Evolutionary conservation across 129 eudicot genomes (phyloP), one percentile per base, ranked within the genome.

Genomic region (Smallanthus sonchifolius): DNA sequence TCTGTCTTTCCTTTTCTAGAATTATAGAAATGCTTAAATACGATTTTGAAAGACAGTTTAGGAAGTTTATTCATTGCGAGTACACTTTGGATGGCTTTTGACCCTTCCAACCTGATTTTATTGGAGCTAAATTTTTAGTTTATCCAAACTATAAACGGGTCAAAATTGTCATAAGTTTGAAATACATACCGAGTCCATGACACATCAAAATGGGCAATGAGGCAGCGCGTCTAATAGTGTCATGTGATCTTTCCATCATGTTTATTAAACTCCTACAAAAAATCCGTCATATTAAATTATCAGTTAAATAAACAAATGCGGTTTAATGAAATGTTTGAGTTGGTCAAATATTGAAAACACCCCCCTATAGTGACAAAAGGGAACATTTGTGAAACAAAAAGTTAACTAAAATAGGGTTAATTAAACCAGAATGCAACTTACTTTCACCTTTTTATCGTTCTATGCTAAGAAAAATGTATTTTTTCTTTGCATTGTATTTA

Each of bases 151-250:
- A 36, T 36, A 5, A 51, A 70, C 5, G 35, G 49, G 74, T 69
- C 37, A 10, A 38, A 72, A 72, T 4, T 39, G 32, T 6, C 38
- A 49, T 36, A 72, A 34, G 69, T 54, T 72, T 65, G 14, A 45
- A 32, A 11, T 43, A 73, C 96, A 15, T 87, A 91, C 99, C 70
- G 11, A 38, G 69, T 71, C 99, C 99, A 82, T 95, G 99, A 66
- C 97, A 91, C 2, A 91, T 83, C 75, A 91, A 82, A 80, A 95
- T 89, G 24, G 96, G 99, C 86, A 95, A 77, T 37, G 86, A 84
- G 74, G 97, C 87, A 70, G 99, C 99, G 38, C 97, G 93, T 70
- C 95, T 85, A 72, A 83, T 67, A 64, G 95, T 89, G 38, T 91
- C 99, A 13, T 88, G 83, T 77, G 97, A 91, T 75, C 84, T 90